These are phyloP conservation scores for Metschnikowia dekortorum DNA, from an alignment of 805 yeast genomes.

Conservation along the genomic window DNA sequence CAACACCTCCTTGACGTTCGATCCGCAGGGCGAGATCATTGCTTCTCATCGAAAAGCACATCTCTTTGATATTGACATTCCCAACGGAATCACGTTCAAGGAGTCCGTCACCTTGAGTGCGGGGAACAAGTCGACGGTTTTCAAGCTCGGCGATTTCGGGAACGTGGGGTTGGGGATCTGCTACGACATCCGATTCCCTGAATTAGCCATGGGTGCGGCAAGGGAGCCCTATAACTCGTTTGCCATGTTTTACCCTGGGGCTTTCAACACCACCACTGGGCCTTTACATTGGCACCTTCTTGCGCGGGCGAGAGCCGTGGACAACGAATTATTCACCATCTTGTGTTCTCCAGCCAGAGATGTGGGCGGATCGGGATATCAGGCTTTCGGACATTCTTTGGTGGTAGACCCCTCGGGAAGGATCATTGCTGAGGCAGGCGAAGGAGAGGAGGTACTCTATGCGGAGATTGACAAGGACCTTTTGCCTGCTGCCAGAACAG, in stretches of 20 bases:
- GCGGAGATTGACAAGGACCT: constrained; percentile 66
- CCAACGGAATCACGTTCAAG: constrained; percentile 82
- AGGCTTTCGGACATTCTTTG: constrained; percentile 64
- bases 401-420: constrained; percentile 62
- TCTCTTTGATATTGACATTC: constrained; percentile 87
- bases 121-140: constrained; percentile 79
- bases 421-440: constrained; percentile 68
- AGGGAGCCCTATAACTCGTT: constrained; percentile 57
- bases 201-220: constrained; percentile 65
- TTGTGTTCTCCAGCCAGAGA: constrained; percentile 90
- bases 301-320: constrained; percentile 71
- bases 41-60: constrained; percentile 91
- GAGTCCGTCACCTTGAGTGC: constrained; percentile 74
- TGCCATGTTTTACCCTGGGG: constrained; percentile 80
- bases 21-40: constrained; percentile 66
- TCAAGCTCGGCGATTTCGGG: constrained; percentile 49
- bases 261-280: constrained; percentile 80
- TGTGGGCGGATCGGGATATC: constrained; percentile 47
- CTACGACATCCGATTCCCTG: constrained; percentile 79
- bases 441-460: constrained; percentile 68
- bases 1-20: constrained; percentile 73
- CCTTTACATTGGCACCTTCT: constrained; percentile 79
- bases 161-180: constrained; percentile 79
- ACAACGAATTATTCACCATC: constrained; percentile 54
- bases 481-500: constrained; percentile 53